Base-by-base conservation (phyloP, 306 rosid species). In the Ceratonia siliqua region DNA sequence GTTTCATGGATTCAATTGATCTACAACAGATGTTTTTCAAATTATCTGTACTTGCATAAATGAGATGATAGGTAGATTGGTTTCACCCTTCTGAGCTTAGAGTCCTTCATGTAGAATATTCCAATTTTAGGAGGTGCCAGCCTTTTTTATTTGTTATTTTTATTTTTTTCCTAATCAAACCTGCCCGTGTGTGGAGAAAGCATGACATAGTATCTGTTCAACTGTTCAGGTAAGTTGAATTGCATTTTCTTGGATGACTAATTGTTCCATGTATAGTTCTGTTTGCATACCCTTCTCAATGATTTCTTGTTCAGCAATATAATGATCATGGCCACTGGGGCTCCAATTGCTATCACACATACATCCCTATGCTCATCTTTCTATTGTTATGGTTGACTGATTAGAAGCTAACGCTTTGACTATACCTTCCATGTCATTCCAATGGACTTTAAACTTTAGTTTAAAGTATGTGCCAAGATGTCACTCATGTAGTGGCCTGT, bases 1-100 rank as follows among this genome's bases (percentile, higher is more conserved):
- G 32, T 69, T 72, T 72, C 82, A 57, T 56, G 15, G 8, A 14
- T 77, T 78, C 66, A 10, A 39, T 78, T 49, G 41, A 13, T 45
- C 10, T 48, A 33, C 61, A 14, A 56, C 50, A 36, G 35, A 28
- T 8, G 45, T 68, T 18, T 4, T 8, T 3, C 58, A 7, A 15
- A 1, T n/a, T 18, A 8, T 21, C 10, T 15, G 8, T 28, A 33
- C 13, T 59, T 59, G 66, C 14, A 32, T 35, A 61, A 62, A 20
- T 62, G 32, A 38, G 27, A 22, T 36, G 15, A 36, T 49, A n/a
- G 1, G 41, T 38, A 21, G 4, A 41, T 13, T 12, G 5, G 8
- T 41, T 45, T 63, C 48, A 62, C 18, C 20, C 68, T 18, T 59
- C 41, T 62, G 68, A 18, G 8, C 28, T 27, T n/a, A 61, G 46